Percentiles rank a stretch among this genome's conserved stretches.
phyloP scores from a whole-genome alignment of 495 filamentous ascomycete genomes.

The Oidiodendron maius region DNA sequence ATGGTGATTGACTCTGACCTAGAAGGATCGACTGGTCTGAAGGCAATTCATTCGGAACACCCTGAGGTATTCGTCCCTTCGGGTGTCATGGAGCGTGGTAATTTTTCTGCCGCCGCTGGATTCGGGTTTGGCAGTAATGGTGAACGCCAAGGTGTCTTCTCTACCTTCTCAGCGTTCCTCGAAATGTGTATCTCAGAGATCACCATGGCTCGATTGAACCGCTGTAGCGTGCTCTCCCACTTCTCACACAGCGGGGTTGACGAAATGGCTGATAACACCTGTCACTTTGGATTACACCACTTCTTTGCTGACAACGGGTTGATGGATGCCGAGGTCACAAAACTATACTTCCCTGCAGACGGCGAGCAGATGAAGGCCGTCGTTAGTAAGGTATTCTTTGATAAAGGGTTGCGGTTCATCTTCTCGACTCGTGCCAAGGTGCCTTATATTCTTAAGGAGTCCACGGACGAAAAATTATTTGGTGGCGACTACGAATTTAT shows the following conservation, averaged over 20 bases:
- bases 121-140: constrained; percentile 16
- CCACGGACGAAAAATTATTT: constrained; percentile 8
- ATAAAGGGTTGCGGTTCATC: constrained; percentile 14
- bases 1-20: constrained; percentile 17
- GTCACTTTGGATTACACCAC: constrained; percentile 17
- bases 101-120: constrained; percentile 18
- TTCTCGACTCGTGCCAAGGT: constrained; percentile 16
- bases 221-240: constrained; percentile 14
- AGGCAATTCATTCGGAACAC: constrained; percentile 15
- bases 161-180: constrained; percentile 18
- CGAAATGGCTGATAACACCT: constrained; percentile 19
- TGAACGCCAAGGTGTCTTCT: constrained; percentile 15
- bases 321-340: constrained; percentile 16
- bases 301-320: constrained; percentile 17
- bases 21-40: constrained; percentile 17
- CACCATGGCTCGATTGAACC: constrained; percentile 19
- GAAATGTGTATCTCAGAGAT: constrained; percentile 20
- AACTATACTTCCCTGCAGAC: constrained; percentile 19
- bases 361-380: constrained; percentile 14
- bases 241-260: constrained; percentile 18
- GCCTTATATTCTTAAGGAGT: constrained; percentile 13
- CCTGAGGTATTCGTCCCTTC: constrained; percentile 18
- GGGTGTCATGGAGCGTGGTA: constrained; percentile 19
- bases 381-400: constrained; percentile 16
- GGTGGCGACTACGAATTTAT: constrained; percentile 13